A percentile compares a stretch with the other conserved stretches of the same genome.
These are phyloP conservation scores for Neofusicoccum parvum DNA, from an alignment of 2,329 filamentous ascomycete species.

Conservation along the genomic window DNA sequence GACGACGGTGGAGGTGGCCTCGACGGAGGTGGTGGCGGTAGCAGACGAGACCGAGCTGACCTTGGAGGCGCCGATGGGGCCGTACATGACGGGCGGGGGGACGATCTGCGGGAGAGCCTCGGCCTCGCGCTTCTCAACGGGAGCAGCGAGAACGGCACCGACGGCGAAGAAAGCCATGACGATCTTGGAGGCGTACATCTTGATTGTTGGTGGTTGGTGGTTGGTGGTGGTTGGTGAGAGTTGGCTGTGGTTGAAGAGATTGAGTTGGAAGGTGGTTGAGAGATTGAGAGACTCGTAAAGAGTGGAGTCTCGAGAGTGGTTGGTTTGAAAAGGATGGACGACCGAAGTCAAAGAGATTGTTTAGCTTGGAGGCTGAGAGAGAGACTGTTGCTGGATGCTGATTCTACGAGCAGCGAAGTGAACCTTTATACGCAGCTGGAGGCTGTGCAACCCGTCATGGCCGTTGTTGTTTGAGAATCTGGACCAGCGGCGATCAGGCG, in stretches of 20 bases:
- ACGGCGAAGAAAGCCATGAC: neutral
- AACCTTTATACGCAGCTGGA: neutral
- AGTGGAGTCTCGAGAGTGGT: neutral
- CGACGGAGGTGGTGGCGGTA: neutral
- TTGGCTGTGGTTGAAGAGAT: neutral
- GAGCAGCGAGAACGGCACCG: neutral
- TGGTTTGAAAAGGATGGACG: conserved; percentile 4
- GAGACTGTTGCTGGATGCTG: neutral
- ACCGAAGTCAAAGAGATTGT: conserved; percentile 3
- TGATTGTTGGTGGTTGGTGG: neutral
- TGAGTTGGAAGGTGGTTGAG: neutral
- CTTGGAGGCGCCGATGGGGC: neutral
- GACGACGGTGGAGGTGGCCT: neutral
- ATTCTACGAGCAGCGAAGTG: neutral
- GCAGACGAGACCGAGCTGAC: neutral
- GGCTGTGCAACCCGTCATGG: neutral
- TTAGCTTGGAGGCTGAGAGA: neutral
- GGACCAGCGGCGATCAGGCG: neutral
- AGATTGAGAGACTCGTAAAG: neutral
- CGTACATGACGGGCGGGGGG: neutral
- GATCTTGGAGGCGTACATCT: conserved; percentile 1
- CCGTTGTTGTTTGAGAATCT: neutral
- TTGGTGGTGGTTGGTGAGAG: no score
- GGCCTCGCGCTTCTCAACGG: conserved; percentile 4
- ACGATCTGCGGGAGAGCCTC: neutral